These are phyloP conservation scores for Albizia julibrissin DNA, from an alignment of 306 rosid genomes.

Conservation along the genomic window DNA sequence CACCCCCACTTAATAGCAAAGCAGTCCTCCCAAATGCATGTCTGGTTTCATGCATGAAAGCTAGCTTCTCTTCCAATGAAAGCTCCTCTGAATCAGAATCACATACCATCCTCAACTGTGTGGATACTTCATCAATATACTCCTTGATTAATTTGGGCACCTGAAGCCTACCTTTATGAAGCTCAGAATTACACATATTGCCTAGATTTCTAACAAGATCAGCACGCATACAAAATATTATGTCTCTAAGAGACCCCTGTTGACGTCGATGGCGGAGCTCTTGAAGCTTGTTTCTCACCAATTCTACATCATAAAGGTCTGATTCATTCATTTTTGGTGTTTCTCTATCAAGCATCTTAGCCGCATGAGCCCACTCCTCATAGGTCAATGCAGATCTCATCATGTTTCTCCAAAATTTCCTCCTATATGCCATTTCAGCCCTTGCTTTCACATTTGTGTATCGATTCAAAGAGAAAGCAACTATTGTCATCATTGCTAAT, in stretches of 20 bases:
- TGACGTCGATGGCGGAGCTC: conserved; percentile 80
- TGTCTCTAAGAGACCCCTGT: conserved; percentile 72
- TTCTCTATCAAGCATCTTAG: conserved; percentile 89
- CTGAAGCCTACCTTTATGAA: conserved; percentile 84
- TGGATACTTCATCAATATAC: conserved; percentile 79
- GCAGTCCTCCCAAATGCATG: conserved; percentile 94
- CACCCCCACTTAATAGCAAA: conserved; percentile 87
- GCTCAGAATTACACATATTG: conserved; percentile 80
- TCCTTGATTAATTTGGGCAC: conserved; percentile 79
- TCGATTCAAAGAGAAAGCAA: conserved; percentile 76
- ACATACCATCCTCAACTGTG: conserved; percentile 82
- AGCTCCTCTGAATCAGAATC: conserved; percentile 79
- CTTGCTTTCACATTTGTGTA: conserved; percentile 64
- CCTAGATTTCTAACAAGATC: conserved; percentile 87
- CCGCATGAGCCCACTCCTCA: conserved; percentile 96
- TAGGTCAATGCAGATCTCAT: conserved; percentile 81
- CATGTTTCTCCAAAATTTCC: conserved; percentile 91
- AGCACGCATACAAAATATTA: conserved; percentile 80
- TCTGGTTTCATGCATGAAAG: conserved; percentile 88
- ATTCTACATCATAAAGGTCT: conserved; percentile 70
- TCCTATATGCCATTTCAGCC: conserved; percentile 76
- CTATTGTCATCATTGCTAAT: conserved; percentile 75
- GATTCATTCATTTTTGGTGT: conserved; percentile 74
- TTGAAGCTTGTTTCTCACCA: conserved; percentile 73
- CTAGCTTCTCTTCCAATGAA: conserved; percentile 71